These are phyloP conservation scores for Plantago ovata DNA, from an alignment of 257 asterid genomes.

Conservation along the genomic window DNA sequence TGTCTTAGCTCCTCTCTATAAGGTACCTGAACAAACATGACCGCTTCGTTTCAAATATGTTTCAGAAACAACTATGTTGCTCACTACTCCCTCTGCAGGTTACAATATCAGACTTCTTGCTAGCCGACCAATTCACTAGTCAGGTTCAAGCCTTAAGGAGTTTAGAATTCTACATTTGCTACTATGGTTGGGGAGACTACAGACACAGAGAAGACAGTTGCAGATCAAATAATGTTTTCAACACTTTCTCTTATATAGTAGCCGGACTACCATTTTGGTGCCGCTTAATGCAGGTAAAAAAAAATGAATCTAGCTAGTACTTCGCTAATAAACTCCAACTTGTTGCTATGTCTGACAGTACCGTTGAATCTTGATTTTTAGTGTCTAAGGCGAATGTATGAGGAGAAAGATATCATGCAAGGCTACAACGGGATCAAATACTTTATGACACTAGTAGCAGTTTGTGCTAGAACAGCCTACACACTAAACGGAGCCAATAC, in stretches of 20 bases:
- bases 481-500: conserved; percentile 19
- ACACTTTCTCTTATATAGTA: conserved; percentile 39
- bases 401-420: conserved; percentile 47
- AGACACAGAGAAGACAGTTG: conserved; percentile 39
- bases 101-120: conserved; percentile 12
- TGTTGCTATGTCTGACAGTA: background rate
- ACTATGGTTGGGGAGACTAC: conserved; percentile 63
- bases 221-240: conserved; percentile 26
- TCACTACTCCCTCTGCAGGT: conserved; percentile 2
- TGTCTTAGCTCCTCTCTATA: conserved; percentile 5
- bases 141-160: conserved; percentile 55
- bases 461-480: conserved; percentile 43
- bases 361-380: conserved; percentile 7
- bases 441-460: conserved; percentile 43
- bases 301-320: no score
- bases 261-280: conserved; percentile 46
- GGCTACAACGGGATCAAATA: conserved; percentile 52
- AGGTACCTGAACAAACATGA: background rate
- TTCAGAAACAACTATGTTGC: background rate
- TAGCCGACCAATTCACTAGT: conserved; percentile 13
- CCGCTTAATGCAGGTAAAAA: conserved; percentile 49
- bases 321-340: background rate
- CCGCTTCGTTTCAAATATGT: background rate
- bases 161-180: conserved; percentile 51
- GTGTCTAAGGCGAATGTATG: conserved; percentile 52